Evolutionary conservation across 768 basidiomycete genomes (phyloP), one percentile per base, ranked within the genome.

Genomic region (Daedaleopsis nitida): DNA sequence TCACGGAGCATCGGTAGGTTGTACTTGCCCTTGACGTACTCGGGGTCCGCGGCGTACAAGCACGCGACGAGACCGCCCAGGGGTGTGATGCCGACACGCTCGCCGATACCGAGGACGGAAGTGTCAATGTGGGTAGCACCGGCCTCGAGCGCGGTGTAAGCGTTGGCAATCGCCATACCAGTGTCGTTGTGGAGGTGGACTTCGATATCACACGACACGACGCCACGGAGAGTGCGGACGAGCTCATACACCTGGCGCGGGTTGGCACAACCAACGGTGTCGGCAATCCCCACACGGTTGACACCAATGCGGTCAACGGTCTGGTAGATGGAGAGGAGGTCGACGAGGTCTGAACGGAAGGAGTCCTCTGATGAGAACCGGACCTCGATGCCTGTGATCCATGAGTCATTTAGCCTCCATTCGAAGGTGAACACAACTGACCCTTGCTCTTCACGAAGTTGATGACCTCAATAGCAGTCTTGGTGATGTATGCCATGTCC

Each of bases 401-500:
- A 39, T 32, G 21, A 54, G 55, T 21, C 38, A 12, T 10, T 10
- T 32, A 3, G 19, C 13, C 6, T 19, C 8, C 19, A 58, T 27
- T 19, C n/a, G 8, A 32, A 5, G 37, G 43, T 34, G 5, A 5
- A 43, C 8, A 12, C 16, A 23, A 60, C 70, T 35, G 13, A 62
- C 89, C 90, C 90, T 98, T 99, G 81, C 92, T 95, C 84, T 99
- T 99, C 85, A 99, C 96, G 69, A 90, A 99, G 69, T 96, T 86
- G 78, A 99, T 99, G 68, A 99, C 97, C 75, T 98, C 96, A 69
- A 98, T 94, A 62, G 96, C 96, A 42, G 94, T 91, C 80, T 96
- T 98, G 81, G 96, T 96, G 80, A 99, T 99, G 80, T 97, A 99
- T 49, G 93, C 80, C 94, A 99, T 99, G 76, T 98, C 97, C 86